Evolutionary conservation across 1,139 yeast species (phyloP).

Genomic region (Zhuliangozyma blackwelliae): DNA sequence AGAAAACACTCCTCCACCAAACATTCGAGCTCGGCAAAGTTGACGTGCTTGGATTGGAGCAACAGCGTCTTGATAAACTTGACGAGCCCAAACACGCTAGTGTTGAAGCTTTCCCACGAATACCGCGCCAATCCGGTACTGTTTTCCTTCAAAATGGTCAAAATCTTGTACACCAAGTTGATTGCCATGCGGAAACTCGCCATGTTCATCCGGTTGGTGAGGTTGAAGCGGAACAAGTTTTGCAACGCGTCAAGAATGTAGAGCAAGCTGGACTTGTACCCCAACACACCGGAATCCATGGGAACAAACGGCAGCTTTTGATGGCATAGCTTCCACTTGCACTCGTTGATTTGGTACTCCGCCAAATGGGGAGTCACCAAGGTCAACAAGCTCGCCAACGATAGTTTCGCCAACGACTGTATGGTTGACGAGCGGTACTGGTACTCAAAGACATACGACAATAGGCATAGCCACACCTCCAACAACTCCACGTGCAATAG

Average conservation of each 20-base stretch:
- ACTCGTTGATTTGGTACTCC: conserved; percentile 29
- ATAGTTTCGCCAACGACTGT: conserved; percentile 20
- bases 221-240: conserved; percentile 34
- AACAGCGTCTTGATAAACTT: conserved; percentile 23
- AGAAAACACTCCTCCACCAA: conserved; percentile 25
- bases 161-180: conserved; percentile 21
- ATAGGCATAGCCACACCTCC: conserved; percentile 34
- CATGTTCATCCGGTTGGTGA: conserved; percentile 31
- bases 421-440: conserved; percentile 26
- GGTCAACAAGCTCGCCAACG: conserved; percentile 20
- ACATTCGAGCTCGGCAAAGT: conserved; percentile 12
- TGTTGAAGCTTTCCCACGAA: conserved; percentile 27
- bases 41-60: conserved; percentile 16
- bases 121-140: conserved; percentile 14
- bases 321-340: conserved; percentile 40
- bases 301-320: conserved; percentile 36
- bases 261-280: conserved; percentile 27
- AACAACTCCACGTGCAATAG: conserved; percentile 19
- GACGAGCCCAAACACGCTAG: conserved; percentile 22
- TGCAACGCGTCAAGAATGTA: conserved; percentile 38
- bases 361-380: conserved; percentile 19
- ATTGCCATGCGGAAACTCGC: conserved; percentile 26
- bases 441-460: conserved; percentile 35
- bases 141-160: conserved; percentile 5
- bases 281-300: conserved; percentile 18